Percentiles rank a stretch among this genome's conserved stretches.
Conservation (phyloP, 164 flowering plant species). For the Vitis amurensis region DNA sequence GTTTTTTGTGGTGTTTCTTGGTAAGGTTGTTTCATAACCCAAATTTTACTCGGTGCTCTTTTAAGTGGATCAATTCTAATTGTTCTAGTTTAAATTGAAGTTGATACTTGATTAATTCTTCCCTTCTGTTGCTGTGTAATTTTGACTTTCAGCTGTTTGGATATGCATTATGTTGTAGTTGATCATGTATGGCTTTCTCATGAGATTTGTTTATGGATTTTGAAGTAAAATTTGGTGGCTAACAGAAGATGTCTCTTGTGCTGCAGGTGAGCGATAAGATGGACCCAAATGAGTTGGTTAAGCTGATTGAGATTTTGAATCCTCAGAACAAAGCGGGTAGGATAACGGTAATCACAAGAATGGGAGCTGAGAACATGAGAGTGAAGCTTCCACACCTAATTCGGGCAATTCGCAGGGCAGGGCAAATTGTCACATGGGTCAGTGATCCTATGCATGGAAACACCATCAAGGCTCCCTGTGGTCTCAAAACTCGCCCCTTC, state of each 20-base stretch:
- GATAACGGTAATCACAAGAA: slow-evolving; percentile 73
- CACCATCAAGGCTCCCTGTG: slow-evolving; percentile 95
- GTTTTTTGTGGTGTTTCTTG: too few species aligned
- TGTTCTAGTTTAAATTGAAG: background rate
- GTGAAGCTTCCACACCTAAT: slow-evolving; percentile 94
- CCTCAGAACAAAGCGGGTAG: slow-evolving; percentile 85
- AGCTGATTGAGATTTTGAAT: slow-evolving; percentile 78
- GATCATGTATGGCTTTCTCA: background rate
- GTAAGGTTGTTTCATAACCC: too few species aligned
- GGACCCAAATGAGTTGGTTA: slow-evolving; percentile 82
- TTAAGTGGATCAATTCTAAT: background rate
- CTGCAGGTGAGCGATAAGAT: slow-evolving; percentile 92
- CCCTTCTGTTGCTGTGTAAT: background rate
- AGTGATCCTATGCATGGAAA: slow-evolving; percentile 98
- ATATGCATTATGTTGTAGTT: background rate
- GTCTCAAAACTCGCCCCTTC: slow-evolving; percentile 92
- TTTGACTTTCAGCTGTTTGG: background rate
- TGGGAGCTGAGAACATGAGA: slow-evolving; percentile 99
- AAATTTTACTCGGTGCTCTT: too few species aligned
- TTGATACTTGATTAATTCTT: background rate
- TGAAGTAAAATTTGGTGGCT: background rate
- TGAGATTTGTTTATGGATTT: slow-evolving; percentile 1
- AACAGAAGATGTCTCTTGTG: slow-evolving; percentile 1
- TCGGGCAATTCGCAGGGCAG: slow-evolving; percentile 80
- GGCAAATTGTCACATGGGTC: slow-evolving; percentile 95